A percentile compares a stretch with the other conserved stretches of the same genome.
phyloP scores from a whole-genome alignment of 1,284 basidiomycete genomes.

The Pseudozyma thailandica region DNA sequence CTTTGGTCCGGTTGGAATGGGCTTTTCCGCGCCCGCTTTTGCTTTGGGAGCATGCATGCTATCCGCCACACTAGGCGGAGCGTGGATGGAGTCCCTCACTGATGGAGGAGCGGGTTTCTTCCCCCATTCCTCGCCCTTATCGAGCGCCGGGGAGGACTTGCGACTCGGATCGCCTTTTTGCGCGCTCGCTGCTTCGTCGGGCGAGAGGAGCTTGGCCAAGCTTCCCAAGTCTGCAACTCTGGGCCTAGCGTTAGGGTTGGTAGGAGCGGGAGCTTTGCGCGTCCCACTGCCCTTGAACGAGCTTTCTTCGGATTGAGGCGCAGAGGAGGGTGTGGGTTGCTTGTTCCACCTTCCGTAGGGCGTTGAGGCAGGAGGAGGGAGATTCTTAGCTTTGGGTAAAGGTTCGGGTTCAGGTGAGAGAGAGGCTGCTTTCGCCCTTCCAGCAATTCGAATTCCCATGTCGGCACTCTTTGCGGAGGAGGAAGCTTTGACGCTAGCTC shows the following conservation, averaged over 20 bases:
- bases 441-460: conserved; percentile 44
- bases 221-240: conserved; percentile 19
- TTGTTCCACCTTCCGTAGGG: conserved; percentile 45
- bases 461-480: not conserved
- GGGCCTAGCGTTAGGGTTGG: not conserved
- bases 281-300: conserved; percentile 12
- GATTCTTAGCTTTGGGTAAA: not conserved
- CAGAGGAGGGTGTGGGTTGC: not conserved
- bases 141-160: not conserved
- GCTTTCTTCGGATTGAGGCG: not conserved
- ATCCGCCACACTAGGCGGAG: conserved; percentile 7
- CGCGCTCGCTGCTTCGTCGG: not conserved
- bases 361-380: conserved; percentile 23
- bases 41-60: conserved; percentile 23
- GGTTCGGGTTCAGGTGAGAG: conserved; percentile 16
- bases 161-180: not conserved
- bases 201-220: conserved; percentile 17
- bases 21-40: not conserved
- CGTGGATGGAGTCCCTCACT: conserved; percentile 23
- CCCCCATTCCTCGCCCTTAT: not conserved
- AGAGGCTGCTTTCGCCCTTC: conserved; percentile 24
- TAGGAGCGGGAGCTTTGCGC: conserved; percentile 2
- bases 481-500: not conserved
- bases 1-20: not conserved
- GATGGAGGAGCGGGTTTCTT: not conserved